Evolutionary conservation across 495 filamentous ascomycete genomes (phyloP).

Genomic region (Aspergillus taichungensis): DNA sequence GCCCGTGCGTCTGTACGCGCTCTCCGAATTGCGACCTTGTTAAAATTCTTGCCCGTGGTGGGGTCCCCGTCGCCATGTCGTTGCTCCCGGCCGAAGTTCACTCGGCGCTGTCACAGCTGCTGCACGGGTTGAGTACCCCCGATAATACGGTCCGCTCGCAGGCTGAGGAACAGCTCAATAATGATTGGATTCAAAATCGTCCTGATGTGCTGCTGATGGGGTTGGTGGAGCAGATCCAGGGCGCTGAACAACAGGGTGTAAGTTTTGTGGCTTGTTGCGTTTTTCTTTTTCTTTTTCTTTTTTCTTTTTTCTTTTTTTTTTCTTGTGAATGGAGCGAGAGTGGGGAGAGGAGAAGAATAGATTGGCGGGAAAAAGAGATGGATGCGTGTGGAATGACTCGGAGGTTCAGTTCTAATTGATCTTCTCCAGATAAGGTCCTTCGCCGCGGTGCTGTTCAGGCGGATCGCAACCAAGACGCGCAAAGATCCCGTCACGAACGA

Average conservation of each 20-base stretch:
- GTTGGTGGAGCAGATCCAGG: constrained; percentile 81
- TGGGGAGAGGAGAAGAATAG: not conserved
- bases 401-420: constrained; percentile 4
- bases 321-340: too few species aligned
- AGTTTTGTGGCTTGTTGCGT: constrained; percentile 21
- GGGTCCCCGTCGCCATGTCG: constrained; percentile 54
- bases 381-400: not conserved
- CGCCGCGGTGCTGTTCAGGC: constrained; percentile 87
- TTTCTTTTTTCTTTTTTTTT: too few species aligned
- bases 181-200: constrained; percentile 71
- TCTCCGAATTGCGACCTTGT: too few species aligned
- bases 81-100: constrained; percentile 73
- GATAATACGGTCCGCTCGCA: constrained; percentile 78
- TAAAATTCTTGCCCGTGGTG: too few species aligned
- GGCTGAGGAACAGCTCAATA: constrained; percentile 82
- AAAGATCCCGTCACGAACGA: constrained; percentile 64
- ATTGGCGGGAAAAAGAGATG: not conserved
- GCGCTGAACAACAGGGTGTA: constrained; percentile 59
- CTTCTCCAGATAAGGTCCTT: constrained; percentile 66
- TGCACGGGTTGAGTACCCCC: constrained; percentile 76
- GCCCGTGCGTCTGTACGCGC: constrained; percentile 2
- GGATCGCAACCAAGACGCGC: constrained; percentile 78
- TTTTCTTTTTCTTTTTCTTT: too few species aligned
- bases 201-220: constrained; percentile 89
- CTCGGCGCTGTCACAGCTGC: constrained; percentile 72